These are phyloP conservation scores for Globisporangium perplexum DNA, from an alignment of 352 stramenopile species.

Conservation along the genomic window DNA sequence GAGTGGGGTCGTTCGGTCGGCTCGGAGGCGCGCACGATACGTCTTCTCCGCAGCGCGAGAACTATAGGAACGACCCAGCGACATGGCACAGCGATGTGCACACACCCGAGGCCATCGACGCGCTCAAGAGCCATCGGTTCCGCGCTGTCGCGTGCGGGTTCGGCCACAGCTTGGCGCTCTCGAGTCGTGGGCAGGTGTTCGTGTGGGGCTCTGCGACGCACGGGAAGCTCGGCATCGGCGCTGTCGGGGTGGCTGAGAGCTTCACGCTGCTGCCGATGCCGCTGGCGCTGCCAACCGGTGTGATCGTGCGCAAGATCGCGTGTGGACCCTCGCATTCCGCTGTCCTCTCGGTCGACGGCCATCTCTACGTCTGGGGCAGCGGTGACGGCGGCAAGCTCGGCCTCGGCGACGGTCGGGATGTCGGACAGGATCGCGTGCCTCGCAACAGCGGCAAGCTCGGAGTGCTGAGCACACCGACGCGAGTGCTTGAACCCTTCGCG, in stretches of 20 bases:
- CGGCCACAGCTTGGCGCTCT: slow-evolving; percentile 63
- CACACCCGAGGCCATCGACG: slow-evolving; percentile 33
- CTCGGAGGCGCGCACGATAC: slow-evolving; percentile 31
- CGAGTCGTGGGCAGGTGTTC: slow-evolving; percentile 58
- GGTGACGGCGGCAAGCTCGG: slow-evolving; percentile 68
- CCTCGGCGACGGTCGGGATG: slow-evolving; percentile 51
- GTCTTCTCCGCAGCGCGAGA: background rate
- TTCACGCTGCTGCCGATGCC: slow-evolving; percentile 57
- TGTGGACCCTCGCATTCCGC: slow-evolving; percentile 77
- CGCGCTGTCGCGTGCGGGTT: slow-evolving; percentile 55
- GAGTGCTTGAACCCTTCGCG: slow-evolving; percentile 29
- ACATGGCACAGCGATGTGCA: slow-evolving; percentile 54
- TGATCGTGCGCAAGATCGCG: slow-evolving; percentile 56
- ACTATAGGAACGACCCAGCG: slow-evolving; percentile 21
- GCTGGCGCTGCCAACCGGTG: slow-evolving; percentile 15
- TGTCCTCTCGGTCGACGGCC: slow-evolving; percentile 44
- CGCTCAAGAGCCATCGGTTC: slow-evolving; percentile 43
- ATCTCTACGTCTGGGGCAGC: slow-evolving; percentile 69
- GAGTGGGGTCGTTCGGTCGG: slow-evolving; percentile 60
- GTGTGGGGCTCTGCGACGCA: slow-evolving; percentile 66
- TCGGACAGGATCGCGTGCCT: slow-evolving; percentile 57
- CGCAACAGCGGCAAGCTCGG: slow-evolving; percentile 44
- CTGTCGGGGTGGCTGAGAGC: slow-evolving; percentile 36
- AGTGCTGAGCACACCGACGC: slow-evolving; percentile 32
- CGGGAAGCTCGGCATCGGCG: slow-evolving; percentile 64